Evolutionary conservation across 1,139 yeast species (phyloP).

Genomic region (Zygosaccharomyces sapae): DNA sequence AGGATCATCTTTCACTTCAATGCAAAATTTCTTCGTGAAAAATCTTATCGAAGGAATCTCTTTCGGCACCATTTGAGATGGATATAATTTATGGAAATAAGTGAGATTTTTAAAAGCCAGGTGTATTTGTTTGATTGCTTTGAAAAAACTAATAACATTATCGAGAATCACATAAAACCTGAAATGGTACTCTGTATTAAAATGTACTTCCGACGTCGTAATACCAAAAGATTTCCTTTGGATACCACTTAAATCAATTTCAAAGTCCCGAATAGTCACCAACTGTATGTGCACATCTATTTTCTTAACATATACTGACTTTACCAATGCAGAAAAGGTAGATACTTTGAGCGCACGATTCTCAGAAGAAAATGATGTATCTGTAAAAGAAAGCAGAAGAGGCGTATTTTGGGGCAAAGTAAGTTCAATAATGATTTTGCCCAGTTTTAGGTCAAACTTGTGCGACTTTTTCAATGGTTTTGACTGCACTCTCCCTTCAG

Average conservation of each 20-base stretch:
- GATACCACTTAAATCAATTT: slow-evolving; percentile 12
- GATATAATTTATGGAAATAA: slow-evolving; percentile 39
- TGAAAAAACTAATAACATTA: slow-evolving; percentile 56
- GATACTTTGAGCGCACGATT: slow-evolving; percentile 10
- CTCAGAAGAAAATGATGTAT: slow-evolving; percentile 9
- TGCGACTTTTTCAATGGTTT: background rate
- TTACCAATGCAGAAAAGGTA: slow-evolving; percentile 20
- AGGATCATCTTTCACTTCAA: slow-evolving; percentile 57
- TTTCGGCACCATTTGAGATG: slow-evolving; percentile 44
- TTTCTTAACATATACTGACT: slow-evolving; percentile 30
- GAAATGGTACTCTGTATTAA: slow-evolving; percentile 47
- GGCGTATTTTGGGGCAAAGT: slow-evolving; percentile 27
- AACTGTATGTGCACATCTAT: slow-evolving; percentile 24
- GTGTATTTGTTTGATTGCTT: slow-evolving; percentile 53
- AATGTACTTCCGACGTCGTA: slow-evolving; percentile 18
- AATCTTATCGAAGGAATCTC: slow-evolving; percentile 53
- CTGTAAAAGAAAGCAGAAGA: slow-evolving; percentile 19
- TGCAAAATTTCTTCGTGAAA: slow-evolving; percentile 42
- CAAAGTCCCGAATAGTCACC: slow-evolving; percentile 19
- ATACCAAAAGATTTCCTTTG: slow-evolving; percentile 10
- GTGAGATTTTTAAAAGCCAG: slow-evolving; percentile 47
- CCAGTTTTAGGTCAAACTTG: slow-evolving; percentile 5
- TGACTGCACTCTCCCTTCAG: background rate
- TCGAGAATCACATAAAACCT: slow-evolving; percentile 64
- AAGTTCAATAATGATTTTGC: slow-evolving; percentile 23